These are phyloP conservation scores for Apophysomyces variabilis DNA, from an alignment of 371 early-diverging fungal genomes.

Conservation along the genomic window DNA sequence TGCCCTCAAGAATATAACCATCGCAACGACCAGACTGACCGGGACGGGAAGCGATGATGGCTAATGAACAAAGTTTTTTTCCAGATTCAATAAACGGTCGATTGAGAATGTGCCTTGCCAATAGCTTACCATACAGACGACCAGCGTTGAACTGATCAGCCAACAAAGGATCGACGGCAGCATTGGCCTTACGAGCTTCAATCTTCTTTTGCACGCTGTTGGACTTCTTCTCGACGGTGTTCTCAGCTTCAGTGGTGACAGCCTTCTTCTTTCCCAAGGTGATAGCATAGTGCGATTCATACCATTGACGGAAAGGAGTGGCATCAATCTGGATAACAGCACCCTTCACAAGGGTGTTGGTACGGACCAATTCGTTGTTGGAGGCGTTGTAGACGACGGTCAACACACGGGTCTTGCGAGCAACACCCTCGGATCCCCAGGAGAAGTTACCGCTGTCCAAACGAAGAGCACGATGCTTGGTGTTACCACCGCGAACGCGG, in stretches of 20 bases:
- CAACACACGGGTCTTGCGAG: conserved; percentile 93
- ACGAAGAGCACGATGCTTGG: conserved; percentile 96
- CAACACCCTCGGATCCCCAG: conserved; percentile 90
- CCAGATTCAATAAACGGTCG: neutral
- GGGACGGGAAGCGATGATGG: conserved; percentile 93
- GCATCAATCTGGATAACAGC: conserved; percentile 97
- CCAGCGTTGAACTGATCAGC: conserved; percentile 94
- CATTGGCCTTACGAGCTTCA: conserved; percentile 73
- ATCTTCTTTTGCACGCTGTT: conserved; percentile 86
- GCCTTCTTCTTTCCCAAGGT: conserved; percentile 84
- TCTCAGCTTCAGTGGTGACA: conserved; percentile 52
- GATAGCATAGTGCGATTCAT: conserved; percentile 90
- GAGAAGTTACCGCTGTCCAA: conserved; percentile 95
- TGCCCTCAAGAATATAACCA: conserved; percentile 98
- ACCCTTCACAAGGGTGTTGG: conserved; percentile 98
- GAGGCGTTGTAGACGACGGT: conserved; percentile 98
- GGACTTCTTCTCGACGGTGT: conserved; percentile 79
- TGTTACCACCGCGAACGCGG: conserved; percentile 97
- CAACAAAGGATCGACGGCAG: conserved; percentile 83
- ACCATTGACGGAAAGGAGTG: conserved; percentile 97
- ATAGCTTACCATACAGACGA: conserved; percentile 69
- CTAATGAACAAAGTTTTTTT: conserved; percentile 26
- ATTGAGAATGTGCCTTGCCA: no score
- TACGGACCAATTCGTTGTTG: conserved; percentile 99
- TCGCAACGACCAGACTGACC: conserved; percentile 97